Percentiles rank a stretch among this genome's conserved stretches.
Evolutionary conservation across 2,329 filamentous ascomycete genomes (phyloP).

Genomic region (Trichoderma guizhouense): DNA sequence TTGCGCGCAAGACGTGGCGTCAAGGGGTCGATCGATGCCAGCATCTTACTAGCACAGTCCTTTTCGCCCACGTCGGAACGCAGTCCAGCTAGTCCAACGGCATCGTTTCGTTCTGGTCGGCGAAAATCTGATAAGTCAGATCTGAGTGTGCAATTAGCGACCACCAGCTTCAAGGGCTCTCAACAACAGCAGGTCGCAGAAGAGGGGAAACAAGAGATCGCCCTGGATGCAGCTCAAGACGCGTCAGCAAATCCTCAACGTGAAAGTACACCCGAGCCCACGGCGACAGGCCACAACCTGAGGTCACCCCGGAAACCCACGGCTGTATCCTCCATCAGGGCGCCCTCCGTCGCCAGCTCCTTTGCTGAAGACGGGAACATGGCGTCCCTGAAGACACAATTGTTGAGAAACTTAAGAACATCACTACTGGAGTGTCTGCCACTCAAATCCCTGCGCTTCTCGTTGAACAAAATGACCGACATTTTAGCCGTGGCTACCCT

Average conservation of each 20-base stretch:
- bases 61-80: not conserved
- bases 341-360: conserved; percentile 30
- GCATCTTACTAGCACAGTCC: conserved; percentile 14
- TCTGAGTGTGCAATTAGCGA: conserved; percentile 27
- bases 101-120: conserved; percentile 3
- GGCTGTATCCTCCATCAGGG: conserved; percentile 19
- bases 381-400: conserved; percentile 42
- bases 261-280: not conserved
- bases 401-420: conserved; percentile 46
- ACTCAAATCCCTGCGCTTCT: conserved; percentile 50
- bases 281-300: not conserved
- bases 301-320: conserved; percentile 6
- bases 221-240: conserved; percentile 24
- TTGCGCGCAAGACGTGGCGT: conserved; percentile 30
- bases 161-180: conserved; percentile 20
- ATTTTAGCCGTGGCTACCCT: conserved; percentile 54
- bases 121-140: conserved; percentile 16
- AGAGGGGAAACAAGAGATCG: conserved; percentile 5
- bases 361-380: conserved; percentile 28
- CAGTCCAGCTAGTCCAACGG: conserved; percentile 7
- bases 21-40: conserved; percentile 18
- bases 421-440: conserved; percentile 51
- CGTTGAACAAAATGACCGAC: conserved; percentile 49
- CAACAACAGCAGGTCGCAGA: conserved; percentile 17
- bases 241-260: not conserved